Evolutionary conservation across 768 basidiomycete genomes (phyloP), one percentile per base, ranked within the genome.

Genomic region (Rossbeevera mucosa): DNA sequence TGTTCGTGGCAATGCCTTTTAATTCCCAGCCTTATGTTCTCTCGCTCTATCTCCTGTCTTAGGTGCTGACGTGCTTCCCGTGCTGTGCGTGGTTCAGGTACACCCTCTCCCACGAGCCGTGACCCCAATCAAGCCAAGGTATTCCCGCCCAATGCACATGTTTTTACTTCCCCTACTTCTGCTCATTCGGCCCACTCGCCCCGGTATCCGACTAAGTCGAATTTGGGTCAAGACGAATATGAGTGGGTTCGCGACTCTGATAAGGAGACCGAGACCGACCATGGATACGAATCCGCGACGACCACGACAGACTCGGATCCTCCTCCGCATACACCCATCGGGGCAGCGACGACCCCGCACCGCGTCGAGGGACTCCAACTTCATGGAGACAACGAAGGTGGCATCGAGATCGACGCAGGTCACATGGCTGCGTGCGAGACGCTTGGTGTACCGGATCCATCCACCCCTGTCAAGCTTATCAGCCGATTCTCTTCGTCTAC

Each of bases 231-330:
- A 28, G 52, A 52, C 43, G 54, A 44, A 46, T 41, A 47, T 20
- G 28, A 45, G 12, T 9, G 16, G n/a, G 52, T 44, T n/a, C 55
- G 21, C n/a, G 57, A 63, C 18, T 24, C 28, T 21, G 64, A 66
- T 3, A 60, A 52, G 44, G 63, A 66, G 26, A 51, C 52, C 0
- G 58, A 64, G 54, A 63, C 50, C 1, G 64, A 64, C 33, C 59
- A 64, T 31, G 64, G 53, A 20, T 66, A 66, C 9, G 64, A 64
- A 30, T 64, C 64, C 5, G 52, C 62, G 8, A 64, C 64, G 18
- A 66, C 64, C 1, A 66, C 57, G 2, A 64, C 64, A 7, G 62
- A 64, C 47, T 64, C 64, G 5, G 59, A 61, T 52, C 64, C 64
- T 52, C 55, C 52, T 14, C 64, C 64, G 7, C 59, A 64, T 14